Conservation (phyloP, 2,329 filamentous ascomycete genomes). For the Fusarium irregulare region DNA sequence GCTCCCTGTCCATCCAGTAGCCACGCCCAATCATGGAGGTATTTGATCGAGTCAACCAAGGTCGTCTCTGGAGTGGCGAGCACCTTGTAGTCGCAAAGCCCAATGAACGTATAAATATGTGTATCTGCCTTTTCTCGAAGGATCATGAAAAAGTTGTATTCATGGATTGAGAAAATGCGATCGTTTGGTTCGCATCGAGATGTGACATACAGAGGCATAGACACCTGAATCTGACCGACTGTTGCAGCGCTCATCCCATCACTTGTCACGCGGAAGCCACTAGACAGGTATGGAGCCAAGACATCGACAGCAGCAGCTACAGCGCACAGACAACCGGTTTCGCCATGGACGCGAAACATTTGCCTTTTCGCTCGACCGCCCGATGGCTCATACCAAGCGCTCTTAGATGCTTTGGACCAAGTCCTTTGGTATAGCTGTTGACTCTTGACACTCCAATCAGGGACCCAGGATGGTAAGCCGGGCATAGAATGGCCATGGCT, state of each 20-base stretch:
- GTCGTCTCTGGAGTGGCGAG: accelerated
- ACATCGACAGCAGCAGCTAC: not conserved
- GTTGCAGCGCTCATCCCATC: not conserved
- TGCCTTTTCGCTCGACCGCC: not conserved
- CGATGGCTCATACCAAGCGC: not conserved
- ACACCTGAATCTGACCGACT: not conserved
- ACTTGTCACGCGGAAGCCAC: accelerated
- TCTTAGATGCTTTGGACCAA: not conserved
- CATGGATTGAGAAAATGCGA: not conserved
- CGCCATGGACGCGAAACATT: not conserved
- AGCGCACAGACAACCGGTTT: not conserved
- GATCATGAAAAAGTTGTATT: not conserved
- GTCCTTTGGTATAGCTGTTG: not conserved
- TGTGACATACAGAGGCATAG: not conserved
- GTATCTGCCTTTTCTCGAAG: not conserved
- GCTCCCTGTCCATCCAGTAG: not conserved
- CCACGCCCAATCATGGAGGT: not conserved
- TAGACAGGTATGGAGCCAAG: not conserved
- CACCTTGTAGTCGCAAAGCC: not conserved
- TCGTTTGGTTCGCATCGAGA: not conserved
- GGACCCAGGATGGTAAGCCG: not conserved
- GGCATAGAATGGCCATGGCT: not conserved
- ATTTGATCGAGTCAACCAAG: accelerated
- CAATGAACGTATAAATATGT: not conserved
- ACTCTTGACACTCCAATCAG: not conserved